A percentile compares a stretch with the other conserved stretches of the same genome.
phyloP scores from a whole-genome alignment of 495 filamentous ascomycete species.

The Evansstolkia leycettana region DNA sequence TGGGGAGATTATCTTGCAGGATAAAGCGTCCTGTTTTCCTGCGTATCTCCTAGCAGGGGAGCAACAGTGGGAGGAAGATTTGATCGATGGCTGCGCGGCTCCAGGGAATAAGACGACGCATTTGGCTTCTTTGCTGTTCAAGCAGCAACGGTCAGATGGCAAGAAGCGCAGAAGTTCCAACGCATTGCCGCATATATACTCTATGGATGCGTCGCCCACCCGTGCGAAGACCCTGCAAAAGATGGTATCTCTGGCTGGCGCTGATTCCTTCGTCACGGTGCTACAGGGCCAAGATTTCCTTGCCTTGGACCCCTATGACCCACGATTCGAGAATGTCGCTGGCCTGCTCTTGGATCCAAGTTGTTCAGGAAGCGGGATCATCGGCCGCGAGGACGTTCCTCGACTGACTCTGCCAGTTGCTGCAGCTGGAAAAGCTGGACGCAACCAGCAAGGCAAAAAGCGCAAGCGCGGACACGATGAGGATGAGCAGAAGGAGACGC shows the following conservation, averaged over 20 bases:
- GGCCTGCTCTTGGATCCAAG: slow-evolving; percentile 81
- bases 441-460: slow-evolving; percentile 23
- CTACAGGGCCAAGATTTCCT: slow-evolving; percentile 70
- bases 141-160: slow-evolving; percentile 8
- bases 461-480: slow-evolving; percentile 23
- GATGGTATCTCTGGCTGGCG: slow-evolving; percentile 71
- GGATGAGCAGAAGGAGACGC: slow-evolving; percentile 6
- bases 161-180: slow-evolving; percentile 9
- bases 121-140: slow-evolving; percentile 57
- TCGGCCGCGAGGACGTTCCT: slow-evolving; percentile 68
- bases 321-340: slow-evolving; percentile 44
- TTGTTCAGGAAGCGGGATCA: slow-evolving; percentile 89
- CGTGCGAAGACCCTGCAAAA: slow-evolving; percentile 63
- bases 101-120: slow-evolving; percentile 98
- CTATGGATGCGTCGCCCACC: slow-evolving; percentile 28
- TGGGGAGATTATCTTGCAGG: slow-evolving; percentile 79
- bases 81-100: slow-evolving; percentile 84
- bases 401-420: slow-evolving; percentile 36
- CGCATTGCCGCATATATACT: slow-evolving; percentile 17
- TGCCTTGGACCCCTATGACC: slow-evolving; percentile 47
- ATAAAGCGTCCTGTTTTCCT: slow-evolving; percentile 94
- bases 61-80: slow-evolving; percentile 42
- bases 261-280: slow-evolving; percentile 48
- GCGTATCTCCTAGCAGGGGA: slow-evolving; percentile 62
- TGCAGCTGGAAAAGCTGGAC: slow-evolving; percentile 9